These are phyloP conservation scores for Neonectria punicea DNA, from an alignment of 2,329 filamentous ascomycete species.

Conservation along the genomic window DNA sequence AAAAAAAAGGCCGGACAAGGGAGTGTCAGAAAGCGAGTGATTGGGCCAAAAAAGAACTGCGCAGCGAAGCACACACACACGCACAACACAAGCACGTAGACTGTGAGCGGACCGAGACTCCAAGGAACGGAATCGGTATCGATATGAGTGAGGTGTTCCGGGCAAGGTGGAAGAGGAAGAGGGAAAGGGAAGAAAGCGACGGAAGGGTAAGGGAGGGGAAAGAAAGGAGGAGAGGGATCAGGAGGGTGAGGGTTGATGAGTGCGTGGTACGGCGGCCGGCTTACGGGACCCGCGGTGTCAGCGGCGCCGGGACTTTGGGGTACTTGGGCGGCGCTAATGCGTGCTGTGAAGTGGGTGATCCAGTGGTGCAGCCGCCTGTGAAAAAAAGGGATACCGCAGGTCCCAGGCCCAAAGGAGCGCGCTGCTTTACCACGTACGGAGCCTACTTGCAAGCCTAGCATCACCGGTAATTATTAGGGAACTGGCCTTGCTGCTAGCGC, in stretches of 20 bases:
- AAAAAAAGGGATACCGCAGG: not conserved
- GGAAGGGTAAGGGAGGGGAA: constrained; percentile 3
- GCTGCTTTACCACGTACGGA: not conserved
- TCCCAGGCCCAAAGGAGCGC: not conserved
- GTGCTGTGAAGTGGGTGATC: not conserved
- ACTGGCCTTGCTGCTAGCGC: not conserved
- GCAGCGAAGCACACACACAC: not conserved
- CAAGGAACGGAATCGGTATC: constrained; percentile 12
- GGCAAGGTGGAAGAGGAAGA: constrained; percentile 13
- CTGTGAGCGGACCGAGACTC: constrained; percentile 8
- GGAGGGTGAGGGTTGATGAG: constrained; percentile 12
- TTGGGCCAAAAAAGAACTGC: constrained; percentile 8
- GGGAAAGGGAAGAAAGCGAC: constrained; percentile 6
- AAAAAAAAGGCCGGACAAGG: constrained; percentile 12
- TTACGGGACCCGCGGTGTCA: constrained; percentile 15
- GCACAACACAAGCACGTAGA: not conserved
- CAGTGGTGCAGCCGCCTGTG: not conserved
- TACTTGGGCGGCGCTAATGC: constrained; percentile 3
- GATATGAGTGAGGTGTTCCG: constrained; percentile 13
- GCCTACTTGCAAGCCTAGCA: not conserved
- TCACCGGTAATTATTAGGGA: not conserved
- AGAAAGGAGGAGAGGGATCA: constrained; percentile 1
- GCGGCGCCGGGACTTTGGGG: constrained; percentile 16
- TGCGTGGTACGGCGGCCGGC: constrained; percentile 8
- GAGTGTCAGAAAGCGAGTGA: constrained; percentile 19